Percentiles rank a stretch among this genome's conserved stretches.
Conservation (phyloP, 2,329 filamentous ascomycete genomes). For the Cytospora paraplurivora region DNA sequence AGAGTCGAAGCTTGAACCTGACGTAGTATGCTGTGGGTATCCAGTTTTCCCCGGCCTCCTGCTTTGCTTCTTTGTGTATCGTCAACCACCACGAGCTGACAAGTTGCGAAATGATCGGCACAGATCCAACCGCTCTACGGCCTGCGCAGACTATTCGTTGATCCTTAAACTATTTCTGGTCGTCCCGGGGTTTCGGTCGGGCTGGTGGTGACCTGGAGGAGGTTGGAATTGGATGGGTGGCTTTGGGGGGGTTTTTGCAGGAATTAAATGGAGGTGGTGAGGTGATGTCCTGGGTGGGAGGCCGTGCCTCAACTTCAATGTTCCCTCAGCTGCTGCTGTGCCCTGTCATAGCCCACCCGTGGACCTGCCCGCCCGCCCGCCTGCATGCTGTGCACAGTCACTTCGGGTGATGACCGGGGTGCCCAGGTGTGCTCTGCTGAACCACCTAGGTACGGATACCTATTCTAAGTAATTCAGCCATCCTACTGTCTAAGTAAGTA, state of each 20-base stretch:
- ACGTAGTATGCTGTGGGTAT: slow-evolving; percentile 3
- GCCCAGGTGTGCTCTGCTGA: neutral
- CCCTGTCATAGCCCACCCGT: too few relatives aligned
- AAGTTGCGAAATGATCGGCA: slow-evolving; percentile 1
- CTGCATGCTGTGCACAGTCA: too few relatives aligned
- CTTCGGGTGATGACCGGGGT: too few relatives aligned
- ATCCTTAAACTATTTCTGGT: neutral
- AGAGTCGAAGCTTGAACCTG: slow-evolving; percentile 2
- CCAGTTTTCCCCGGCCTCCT: slow-evolving; percentile 4
- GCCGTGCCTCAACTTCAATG: too few relatives aligned
- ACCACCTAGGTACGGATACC: neutral
- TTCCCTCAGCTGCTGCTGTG: too few relatives aligned
- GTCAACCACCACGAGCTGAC: neutral
- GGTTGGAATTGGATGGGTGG: neutral
- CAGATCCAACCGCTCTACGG: neutral
- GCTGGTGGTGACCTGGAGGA: neutral
- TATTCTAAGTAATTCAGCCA: neutral
- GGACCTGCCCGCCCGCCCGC: too few relatives aligned
- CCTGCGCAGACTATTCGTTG: neutral
- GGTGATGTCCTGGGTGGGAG: neutral
- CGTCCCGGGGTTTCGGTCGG: neutral
- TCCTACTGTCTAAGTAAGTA: neutral
- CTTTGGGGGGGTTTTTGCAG: neutral
- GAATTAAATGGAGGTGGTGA: neutral
- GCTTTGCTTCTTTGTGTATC: neutral